Conservation (phyloP, 1,284 basidiomycete species). For the Polyporus tsugae region DNA sequence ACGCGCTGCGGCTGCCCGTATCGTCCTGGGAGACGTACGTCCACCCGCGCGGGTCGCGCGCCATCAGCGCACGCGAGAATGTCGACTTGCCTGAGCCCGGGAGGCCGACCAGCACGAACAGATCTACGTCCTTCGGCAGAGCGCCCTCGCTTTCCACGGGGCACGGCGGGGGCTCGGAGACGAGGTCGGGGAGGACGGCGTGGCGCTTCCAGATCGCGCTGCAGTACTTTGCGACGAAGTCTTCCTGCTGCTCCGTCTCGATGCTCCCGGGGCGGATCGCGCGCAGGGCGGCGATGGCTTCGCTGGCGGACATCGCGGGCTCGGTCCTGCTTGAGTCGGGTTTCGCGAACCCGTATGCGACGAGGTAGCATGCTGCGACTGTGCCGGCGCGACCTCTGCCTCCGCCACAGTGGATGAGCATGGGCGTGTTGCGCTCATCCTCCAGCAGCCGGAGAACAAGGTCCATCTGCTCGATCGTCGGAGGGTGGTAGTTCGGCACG, state of each 20-base stretch:
- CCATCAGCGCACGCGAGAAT: slow-evolving; percentile 55
- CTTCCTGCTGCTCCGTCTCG: slow-evolving; percentile 63
- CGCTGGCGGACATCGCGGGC: slow-evolving; percentile 56
- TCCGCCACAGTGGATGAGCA: slow-evolving; percentile 69
- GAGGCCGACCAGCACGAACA: slow-evolving; percentile 64
- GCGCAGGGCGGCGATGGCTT: slow-evolving; percentile 57
- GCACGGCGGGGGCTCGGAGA: slow-evolving; percentile 57
- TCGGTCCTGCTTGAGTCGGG: slow-evolving; percentile 48
- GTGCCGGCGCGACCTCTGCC: slow-evolving; percentile 71
- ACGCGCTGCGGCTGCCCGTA: slow-evolving; percentile 55
- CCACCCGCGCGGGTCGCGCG: slow-evolving; percentile 53
- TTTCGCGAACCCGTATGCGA: slow-evolving; percentile 60
- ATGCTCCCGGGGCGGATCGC: slow-evolving; percentile 61
- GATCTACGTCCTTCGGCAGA: slow-evolving; percentile 45
- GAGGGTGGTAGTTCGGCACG: slow-evolving; percentile 60
- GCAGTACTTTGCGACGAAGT: slow-evolving; percentile 62
- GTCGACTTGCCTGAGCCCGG: slow-evolving; percentile 70
- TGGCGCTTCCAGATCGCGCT: slow-evolving; percentile 67
- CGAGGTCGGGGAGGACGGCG: slow-evolving; percentile 54
- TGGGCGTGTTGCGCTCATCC: slow-evolving; percentile 53
- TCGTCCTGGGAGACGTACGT: slow-evolving; percentile 64
- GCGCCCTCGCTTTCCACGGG: slow-evolving; percentile 54
- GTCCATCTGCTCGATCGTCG: slow-evolving; percentile 68
- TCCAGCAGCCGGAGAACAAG: slow-evolving; percentile 56
- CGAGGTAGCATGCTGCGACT: slow-evolving; percentile 66